Base-by-base conservation (phyloP, 768 basidiomycete species). In the Hemileccinum rubropunctum region DNA sequence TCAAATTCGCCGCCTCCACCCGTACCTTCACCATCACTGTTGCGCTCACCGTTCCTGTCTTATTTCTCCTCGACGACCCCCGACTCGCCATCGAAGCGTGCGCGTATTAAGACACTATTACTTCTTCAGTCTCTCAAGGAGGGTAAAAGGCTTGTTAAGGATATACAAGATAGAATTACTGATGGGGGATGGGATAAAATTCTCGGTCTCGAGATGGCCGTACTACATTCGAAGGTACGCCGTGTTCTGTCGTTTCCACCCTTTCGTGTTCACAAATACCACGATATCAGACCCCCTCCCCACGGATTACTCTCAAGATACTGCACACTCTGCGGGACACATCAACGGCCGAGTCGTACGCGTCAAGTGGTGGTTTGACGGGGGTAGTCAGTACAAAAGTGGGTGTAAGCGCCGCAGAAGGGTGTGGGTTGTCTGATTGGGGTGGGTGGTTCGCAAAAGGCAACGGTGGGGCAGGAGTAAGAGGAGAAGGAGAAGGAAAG, bases 11-110 rank as follows among this genome's bases (percentile, higher is more conserved):
- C 38, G 0, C 44, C 42, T 20, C 12, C 36, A n/a, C 17, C 50
- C 20, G 14, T 10, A n/a, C 37, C 50, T 37, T 47, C 50, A 14
- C 60, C 40, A 26, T 11, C 48, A 30, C 33, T 46, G 5, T 18
- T 12, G 1, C 66, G 61, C 7, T 44, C 65, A 9, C 39, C 68
- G 20, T 68, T 68, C 52, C 62, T 91, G 7, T 76, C 83, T 6
- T 91, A 92, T 67, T 86, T 95, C 54, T 76, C 84, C 3, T 83
- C 86, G n/a, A 87, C 87, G 20, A 89, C 91, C 4, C 91, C 91
- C 1, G 81, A 89, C 48, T 88, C 90, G 0, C 76, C 78, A 14
- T 77, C 82, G 50, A 93, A 93, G 65, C 79, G 80, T 17, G 71
- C 73, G 2, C 81, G 92, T 21, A 75, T 95, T 55, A 91, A 88